phyloP scores from a whole-genome alignment of 768 basidiomycete species.

The Psilocybe sp. region DNA sequence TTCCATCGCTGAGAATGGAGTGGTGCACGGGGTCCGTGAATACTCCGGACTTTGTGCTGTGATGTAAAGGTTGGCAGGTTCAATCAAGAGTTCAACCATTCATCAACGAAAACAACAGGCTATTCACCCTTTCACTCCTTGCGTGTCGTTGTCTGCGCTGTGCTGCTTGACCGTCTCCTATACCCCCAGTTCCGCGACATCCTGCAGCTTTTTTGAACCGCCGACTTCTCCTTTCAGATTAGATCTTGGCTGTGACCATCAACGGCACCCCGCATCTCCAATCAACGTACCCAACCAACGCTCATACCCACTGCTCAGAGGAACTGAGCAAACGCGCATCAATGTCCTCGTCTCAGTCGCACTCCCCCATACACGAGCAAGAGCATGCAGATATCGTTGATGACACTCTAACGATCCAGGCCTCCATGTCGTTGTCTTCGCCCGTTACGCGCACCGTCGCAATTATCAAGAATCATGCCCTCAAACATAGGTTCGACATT shows the following conservation, averaged over 20 bases:
- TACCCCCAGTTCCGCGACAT: neutral
- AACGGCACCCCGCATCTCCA: conserved; percentile 1
- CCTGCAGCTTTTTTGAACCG: neutral
- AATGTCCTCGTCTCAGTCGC: conserved; percentile 22
- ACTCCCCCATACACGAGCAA: conserved; percentile 16
- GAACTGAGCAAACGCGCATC: conserved; percentile 2
- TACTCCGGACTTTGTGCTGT: no score
- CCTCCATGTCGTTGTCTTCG: conserved; percentile 12
- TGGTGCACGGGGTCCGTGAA: no score
- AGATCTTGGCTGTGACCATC: neutral
- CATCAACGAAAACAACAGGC: no score
- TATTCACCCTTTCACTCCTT: no score
- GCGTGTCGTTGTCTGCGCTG: no score
- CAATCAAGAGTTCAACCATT: no score
- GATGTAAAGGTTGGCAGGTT: no score
- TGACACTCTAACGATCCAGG: conserved; percentile 9
- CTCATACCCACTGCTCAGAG: neutral
- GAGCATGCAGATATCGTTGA: conserved; percentile 6
- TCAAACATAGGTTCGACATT: conserved; percentile 73
- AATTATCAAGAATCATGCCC: conserved; percentile 80
- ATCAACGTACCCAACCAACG: neutral
- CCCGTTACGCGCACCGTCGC: conserved; percentile 67
- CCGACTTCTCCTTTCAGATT: neutral
- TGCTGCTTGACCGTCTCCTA: neutral
- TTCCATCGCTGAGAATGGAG: no score